Base-by-base conservation (phyloP, 2,329 filamentous ascomycete species). In the Phoma sp. region DNA sequence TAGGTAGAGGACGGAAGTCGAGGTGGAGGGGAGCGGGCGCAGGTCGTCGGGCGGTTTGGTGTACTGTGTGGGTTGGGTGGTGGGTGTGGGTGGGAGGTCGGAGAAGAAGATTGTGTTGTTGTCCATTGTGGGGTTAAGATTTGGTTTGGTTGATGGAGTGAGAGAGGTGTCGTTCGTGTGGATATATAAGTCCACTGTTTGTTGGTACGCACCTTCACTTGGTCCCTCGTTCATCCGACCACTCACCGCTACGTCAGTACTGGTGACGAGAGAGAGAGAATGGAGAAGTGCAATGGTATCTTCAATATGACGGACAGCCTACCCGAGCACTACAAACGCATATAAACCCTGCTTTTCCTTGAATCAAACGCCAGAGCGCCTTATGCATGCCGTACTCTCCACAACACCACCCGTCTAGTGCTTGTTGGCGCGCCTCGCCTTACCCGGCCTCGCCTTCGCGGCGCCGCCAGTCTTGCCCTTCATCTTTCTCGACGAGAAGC, bases 401-500 rank as follows among this genome's bases (percentile, higher is more conserved):
- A 45, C 27, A 37, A n/a, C 39, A 40, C 7, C 29, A 33, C 15
- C 39, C 19, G 5, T 35, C 49, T 63, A 72, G 36, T 63, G 68
- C 58, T 58, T 65, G 63, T 74, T 74, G 29, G 65, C 65, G 52
- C 74, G 68, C 58, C 67, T 68, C 35, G 55, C 65, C 63, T 76
- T 76, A 10, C 74, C 73, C 8, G 69, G 67, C 45, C 73, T 51
- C 13, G 54, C 54, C 63, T 73, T 69, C 12, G 67, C 68, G 17
- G 65, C 70, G 4, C 67, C 65, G 12, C 48, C 52, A 22, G 60
- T 45, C 61, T 71, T 71, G 31, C 75, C 82, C 83, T 96, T 96
- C 91, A 96, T 96, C 78, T 87, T 90, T 82, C 88, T 92, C 33
- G 83, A 84, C 50, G 88, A 92, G 80, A 96, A 98, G 1, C 85